These are phyloP conservation scores for Malus sylvestris DNA, from an alignment of 306 rosid genomes.

Conservation along the genomic window DNA sequence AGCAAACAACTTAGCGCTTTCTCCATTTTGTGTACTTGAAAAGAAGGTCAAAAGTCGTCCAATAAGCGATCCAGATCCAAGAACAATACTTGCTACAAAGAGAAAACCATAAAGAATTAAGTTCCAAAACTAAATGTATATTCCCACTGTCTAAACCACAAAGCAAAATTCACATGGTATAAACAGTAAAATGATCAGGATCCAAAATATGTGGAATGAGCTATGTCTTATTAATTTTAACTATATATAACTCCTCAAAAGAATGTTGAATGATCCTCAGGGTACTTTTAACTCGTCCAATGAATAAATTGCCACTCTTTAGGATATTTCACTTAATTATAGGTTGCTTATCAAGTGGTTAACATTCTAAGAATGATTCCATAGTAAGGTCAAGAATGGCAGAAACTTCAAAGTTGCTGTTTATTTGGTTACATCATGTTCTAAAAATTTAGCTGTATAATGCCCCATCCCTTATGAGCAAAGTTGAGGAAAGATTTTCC, in stretches of 20 bases:
- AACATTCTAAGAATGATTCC: background rate
- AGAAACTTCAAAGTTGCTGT: background rate
- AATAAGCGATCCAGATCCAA: slow-evolving; percentile 65
- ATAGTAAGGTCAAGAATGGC: background rate
- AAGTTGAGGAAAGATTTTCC: background rate
- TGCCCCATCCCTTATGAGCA: background rate
- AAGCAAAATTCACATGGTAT: background rate
- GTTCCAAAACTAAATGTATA: background rate
- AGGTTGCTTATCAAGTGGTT: background rate
- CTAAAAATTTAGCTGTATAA: background rate
- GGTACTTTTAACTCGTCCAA: background rate
- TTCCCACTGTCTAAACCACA: background rate
- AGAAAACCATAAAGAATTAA: background rate
- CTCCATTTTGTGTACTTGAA: slow-evolving; percentile 29
- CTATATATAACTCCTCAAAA: background rate
- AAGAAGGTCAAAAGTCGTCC: slow-evolving; percentile 60
- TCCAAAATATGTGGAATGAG: background rate
- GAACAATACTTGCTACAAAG: slow-evolving; percentile 63
- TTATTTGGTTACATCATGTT: background rate
- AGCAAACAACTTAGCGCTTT: slow-evolving; percentile 32
- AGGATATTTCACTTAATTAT: background rate
- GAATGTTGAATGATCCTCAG: background rate
- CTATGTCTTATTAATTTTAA: background rate
- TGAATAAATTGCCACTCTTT: background rate
- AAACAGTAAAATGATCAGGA: background rate